These are phyloP conservation scores for Eutrema japonicum DNA, from an alignment of 345 rosid species.

Conservation along the genomic window DNA sequence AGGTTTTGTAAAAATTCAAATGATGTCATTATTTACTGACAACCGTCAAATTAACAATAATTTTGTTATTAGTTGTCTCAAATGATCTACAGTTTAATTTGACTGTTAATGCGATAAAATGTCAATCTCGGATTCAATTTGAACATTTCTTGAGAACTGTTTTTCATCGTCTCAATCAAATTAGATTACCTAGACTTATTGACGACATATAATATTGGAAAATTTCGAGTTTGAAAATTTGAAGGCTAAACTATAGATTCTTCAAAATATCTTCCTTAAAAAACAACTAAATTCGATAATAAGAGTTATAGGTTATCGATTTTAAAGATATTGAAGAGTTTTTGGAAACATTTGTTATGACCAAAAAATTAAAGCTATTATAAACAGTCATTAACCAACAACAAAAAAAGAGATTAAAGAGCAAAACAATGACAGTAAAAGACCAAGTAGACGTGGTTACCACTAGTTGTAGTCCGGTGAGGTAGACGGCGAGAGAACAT, in stretches of 20 bases:
- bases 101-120: no score
- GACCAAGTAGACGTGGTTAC: conserved; percentile 42
- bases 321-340: neutral
- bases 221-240: no score
- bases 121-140: no score
- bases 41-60: no score
- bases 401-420: neutral
- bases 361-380: neutral
- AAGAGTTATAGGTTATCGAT: neutral
- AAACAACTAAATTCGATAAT: neutral
- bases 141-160: no score
- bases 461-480: conserved; percentile 82
- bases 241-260: no score
- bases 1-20: no score
- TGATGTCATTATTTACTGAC: no score
- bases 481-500: conserved; percentile 88
- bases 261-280: neutral
- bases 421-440: neutral
- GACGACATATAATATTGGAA: no score
- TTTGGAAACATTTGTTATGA: neutral
- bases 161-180: neutral
- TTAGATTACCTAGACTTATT: no score
- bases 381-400: neutral
- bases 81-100: no score
- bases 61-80: no score